Base-by-base conservation (phyloP, 2,329 filamentous ascomycete genomes). In the Arthroderma sp. region DNA sequence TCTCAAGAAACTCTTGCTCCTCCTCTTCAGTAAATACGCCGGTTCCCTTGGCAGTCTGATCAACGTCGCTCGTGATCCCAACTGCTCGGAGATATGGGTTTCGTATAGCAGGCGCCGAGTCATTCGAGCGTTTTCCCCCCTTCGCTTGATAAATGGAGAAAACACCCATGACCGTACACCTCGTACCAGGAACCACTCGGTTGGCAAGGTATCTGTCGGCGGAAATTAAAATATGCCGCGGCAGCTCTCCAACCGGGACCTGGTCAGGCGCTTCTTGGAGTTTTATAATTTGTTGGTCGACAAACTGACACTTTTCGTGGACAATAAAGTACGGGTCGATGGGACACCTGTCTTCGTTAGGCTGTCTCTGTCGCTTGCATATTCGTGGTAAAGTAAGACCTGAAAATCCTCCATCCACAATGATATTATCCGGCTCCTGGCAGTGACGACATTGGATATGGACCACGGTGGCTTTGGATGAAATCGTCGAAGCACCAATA, bases 141-240 rank as follows among this genome's bases (percentile, higher is more conserved):
- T 97, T 97, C 65, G 86, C 87, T 71, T 96, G 89, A 72, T 96
- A 98, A 67, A 97, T 97, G 31, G 91, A 96, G 76, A 96, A 98
- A 35, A 98, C 89, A 19, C 93, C 93, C 82, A 93, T 97, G 17
- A 98, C 81, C 2, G 90, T 95, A 71, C 93, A 98, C 69, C 91
- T 81, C 54, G 91, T 94, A 31, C 93, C 93, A 4, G 93, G 93
- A 2, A 98, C 91, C 2, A 98, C 93, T 55, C 90, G 83, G 69
- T 98, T 98, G 9, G 91, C 93, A 51, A 98, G 77, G 68, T 97
- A 96, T 56, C 93, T 82, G 68, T 98, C 93, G n/a, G 93, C 93
- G 0, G 91, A 95, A 60, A 98, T 88, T 61, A 97, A 81, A 49
- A 98, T 94, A 66, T 98, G 93, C 43, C 93, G 81, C 2, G 93